These are phyloP conservation scores for Globisporangium ultimum DNA, from an alignment of 352 stramenopile genomes.

Conservation along the genomic window DNA sequence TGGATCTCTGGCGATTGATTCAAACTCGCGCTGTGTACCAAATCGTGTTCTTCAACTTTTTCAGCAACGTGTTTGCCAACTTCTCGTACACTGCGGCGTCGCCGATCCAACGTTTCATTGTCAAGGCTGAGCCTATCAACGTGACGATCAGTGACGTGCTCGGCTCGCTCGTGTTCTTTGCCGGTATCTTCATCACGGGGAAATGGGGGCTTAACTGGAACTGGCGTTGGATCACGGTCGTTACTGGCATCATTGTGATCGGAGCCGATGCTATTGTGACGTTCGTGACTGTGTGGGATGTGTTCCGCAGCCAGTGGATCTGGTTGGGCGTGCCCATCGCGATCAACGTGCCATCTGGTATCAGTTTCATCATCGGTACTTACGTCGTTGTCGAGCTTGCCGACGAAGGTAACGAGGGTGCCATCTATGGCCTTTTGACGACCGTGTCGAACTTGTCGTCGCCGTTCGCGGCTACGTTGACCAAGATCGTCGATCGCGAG, in stretches of 20 bases:
- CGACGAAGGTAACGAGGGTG: constrained; percentile 33
- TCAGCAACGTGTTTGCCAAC: constrained; percentile 27
- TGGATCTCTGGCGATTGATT: constrained; percentile 22
- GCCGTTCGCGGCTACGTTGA: constrained; percentile 33
- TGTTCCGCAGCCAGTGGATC: constrained; percentile 28
- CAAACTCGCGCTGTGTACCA: constrained; percentile 43
- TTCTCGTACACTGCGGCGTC: constrained; percentile 25
- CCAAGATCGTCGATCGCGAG: constrained; percentile 19
- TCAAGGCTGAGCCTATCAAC: constrained; percentile 37
- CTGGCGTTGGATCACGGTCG: constrained; percentile 20
- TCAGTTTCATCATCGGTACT: constrained; percentile 25
- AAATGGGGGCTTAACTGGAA: constrained; percentile 26
- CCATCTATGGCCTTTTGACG: constrained; percentile 38
- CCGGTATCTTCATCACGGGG: constrained; percentile 16
- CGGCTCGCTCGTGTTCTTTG: constrained; percentile 21
- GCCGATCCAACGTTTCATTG: constrained; percentile 25
- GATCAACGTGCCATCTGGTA: constrained; percentile 22
- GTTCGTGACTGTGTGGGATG: constrained; percentile 29
- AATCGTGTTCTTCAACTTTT: constrained; percentile 39
- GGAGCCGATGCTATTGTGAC: constrained; percentile 12
- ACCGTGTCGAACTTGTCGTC: constrained; percentile 30
- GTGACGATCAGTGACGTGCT: constrained; percentile 27
- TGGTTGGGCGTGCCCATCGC: constrained; percentile 27
- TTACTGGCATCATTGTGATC: constrained; percentile 17
- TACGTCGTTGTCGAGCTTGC: constrained; percentile 38